Evolutionary conservation across 352 stramenopile genomes (phyloP).

Genomic region (Pythium inflatum): DNA sequence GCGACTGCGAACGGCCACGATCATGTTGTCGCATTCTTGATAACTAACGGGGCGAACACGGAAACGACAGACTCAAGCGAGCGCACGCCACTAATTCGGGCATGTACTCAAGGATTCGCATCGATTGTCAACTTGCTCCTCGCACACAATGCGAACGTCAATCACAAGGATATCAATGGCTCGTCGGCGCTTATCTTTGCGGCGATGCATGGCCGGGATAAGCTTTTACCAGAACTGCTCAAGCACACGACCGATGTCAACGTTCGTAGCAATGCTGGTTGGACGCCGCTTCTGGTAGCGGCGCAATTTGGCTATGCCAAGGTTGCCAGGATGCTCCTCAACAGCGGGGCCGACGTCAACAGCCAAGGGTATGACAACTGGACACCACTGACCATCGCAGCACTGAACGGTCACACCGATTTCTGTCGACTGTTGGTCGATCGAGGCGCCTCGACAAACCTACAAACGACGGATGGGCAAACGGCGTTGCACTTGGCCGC

Average conservation of each 20-base stretch:
- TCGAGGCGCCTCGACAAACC: neutral
- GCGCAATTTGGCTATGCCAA: neutral
- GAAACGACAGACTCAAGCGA: neutral
- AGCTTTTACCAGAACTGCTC: neutral
- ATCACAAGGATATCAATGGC: neutral
- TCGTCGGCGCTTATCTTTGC: neutral
- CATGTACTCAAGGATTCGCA: neutral
- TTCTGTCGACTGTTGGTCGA: neutral
- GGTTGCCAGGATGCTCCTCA: neutral
- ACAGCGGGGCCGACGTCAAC: neutral
- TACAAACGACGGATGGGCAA: neutral
- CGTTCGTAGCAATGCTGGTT: neutral
- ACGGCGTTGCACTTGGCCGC: conserved; percentile 7
- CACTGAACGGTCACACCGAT: neutral
- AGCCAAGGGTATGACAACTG: neutral
- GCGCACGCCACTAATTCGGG: neutral
- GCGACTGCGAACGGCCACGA: neutral
- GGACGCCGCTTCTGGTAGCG: neutral
- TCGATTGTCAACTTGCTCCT: neutral
- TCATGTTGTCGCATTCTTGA: neutral
- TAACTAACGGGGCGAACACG: neutral
- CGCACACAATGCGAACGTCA: neutral
- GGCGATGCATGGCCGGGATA: neutral
- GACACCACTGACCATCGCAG: conserved; percentile 6
- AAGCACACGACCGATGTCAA: neutral